phyloP scores from a whole-genome alignment of 2,329 filamentous ascomycete genomes.

The Calonectria pteridis region DNA sequence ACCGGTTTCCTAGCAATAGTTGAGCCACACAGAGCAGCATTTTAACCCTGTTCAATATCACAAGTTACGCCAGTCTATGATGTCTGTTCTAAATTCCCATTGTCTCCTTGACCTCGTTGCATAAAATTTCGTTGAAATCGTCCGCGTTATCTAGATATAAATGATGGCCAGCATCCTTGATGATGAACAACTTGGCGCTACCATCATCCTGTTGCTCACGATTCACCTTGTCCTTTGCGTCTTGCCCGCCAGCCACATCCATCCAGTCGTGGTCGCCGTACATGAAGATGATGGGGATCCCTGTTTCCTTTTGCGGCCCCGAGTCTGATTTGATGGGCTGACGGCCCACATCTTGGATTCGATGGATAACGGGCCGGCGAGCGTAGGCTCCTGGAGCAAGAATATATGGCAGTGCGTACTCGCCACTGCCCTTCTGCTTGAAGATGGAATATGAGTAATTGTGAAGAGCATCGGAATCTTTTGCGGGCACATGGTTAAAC shows the following conservation, averaged over 20 bases:
- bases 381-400: constrained; percentile 95
- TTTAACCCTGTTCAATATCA: neutral
- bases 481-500: constrained; percentile 86
- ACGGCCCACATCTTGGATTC: constrained; percentile 91
- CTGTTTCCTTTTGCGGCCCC: constrained; percentile 63
- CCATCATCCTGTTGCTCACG: constrained; percentile 32
- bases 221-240: constrained; percentile 83
- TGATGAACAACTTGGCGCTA: neutral
- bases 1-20: neutral
- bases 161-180: neutral
- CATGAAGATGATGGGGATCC: constrained; percentile 90
- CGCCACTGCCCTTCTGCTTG: constrained; percentile 89
- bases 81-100: neutral
- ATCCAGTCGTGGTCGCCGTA: constrained; percentile 99
- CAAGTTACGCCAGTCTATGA: neutral
- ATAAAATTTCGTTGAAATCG: neutral
- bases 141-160: neutral
- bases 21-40: neutral
- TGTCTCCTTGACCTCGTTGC: neutral
- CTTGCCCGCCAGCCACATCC: constrained; percentile 89
- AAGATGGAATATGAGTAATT: constrained; percentile 96
- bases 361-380: constrained; percentile 85
- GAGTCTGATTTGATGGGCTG: constrained; percentile 61
- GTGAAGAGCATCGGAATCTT: constrained; percentile 87
- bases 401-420: constrained; percentile 93